Conservation (phyloP, 768 basidiomycete species). For the Auriscalpium microsporum region DNA sequence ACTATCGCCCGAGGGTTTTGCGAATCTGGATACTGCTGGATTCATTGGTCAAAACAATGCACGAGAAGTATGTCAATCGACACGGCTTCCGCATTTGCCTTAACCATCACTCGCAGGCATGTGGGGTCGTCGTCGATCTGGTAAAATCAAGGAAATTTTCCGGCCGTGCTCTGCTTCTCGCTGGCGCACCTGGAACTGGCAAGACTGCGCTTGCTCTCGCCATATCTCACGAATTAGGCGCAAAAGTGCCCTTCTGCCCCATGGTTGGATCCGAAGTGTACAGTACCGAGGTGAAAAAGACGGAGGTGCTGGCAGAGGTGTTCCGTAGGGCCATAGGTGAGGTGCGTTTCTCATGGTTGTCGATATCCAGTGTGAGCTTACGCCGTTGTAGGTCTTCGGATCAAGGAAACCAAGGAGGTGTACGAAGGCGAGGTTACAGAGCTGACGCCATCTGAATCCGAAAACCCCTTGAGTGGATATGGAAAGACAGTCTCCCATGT, state of each 20-base stretch:
- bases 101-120: conserved; percentile 47
- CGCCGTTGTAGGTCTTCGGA: conserved; percentile 64
- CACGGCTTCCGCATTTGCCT: not conserved
- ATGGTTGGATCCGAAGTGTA: conserved; percentile 99
- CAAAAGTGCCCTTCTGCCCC: conserved; percentile 95
- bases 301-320: conserved; percentile 90
- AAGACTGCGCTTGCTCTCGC: conserved; percentile 98
- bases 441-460: conserved; percentile 89
- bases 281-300: conserved; percentile 96
- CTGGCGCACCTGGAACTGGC: conserved; percentile 94
- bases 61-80: conserved; percentile 57
- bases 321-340: conserved; percentile 93
- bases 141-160: conserved; percentile 90
- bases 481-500: conserved; percentile 99
- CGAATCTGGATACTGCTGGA: conserved; percentile 63
- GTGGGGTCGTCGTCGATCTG: conserved; percentile 83
- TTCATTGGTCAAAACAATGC: conserved; percentile 89
- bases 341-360: conserved; percentile 22
- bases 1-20: conserved; percentile 74
- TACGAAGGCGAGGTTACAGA: conserved; percentile 99
- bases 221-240: conserved; percentile 87
- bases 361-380: not conserved
- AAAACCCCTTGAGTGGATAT: conserved; percentile 95
- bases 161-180: conserved; percentile 84
- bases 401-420: conserved; percentile 98